Evolutionary conservation across 768 basidiomycete species (phyloP), one percentile per base, ranked within the genome.

Genomic region (Collybia nuda): DNA sequence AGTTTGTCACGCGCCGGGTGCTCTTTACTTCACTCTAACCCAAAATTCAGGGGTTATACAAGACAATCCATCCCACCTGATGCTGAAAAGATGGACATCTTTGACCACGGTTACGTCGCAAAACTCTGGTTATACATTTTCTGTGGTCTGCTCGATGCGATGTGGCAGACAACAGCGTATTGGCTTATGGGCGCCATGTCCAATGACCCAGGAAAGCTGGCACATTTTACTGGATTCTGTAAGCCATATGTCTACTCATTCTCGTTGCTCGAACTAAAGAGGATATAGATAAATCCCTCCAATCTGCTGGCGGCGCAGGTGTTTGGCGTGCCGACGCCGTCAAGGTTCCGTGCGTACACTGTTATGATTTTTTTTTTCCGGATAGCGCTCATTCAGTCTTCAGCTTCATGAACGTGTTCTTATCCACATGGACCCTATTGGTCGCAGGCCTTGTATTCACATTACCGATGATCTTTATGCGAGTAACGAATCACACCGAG

Each of bases 101-200:
- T 64, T 51, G 79, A 84, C 55, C 53, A 65, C 1, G 68, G 66
- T 0, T 93, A 88, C 60, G 64, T 75, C n/a, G 80, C 73, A 35
- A 75, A 78, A 47, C 68, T 84, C 1, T 77, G 77, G 67, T 66
- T 92, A 7, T 90, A 84, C 67, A 79, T 89, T 59, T 81, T 85
- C 69, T 88, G 82, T 55, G 87, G 88, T 40, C 55, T 92, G 7
- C 74, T 90, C 49, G 91, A 93, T 57, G 75, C 90, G 1, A 85
- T 89, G 81, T 93, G 90, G 88, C 91, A 93, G 63, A 90, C 87
- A 2, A 82, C 82, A 1, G 81, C 84, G 9, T 90, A 90, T 65
- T 90, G 88, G 87, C 69, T 88, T 54, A 85, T 90, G 81, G 90
- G 90, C 40, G 86, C 88, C 14, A 89, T 94, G 85, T 89, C 88